Conservation (phyloP, 2,329 filamentous ascomycete species). For the Colletotrichum simmondsii region DNA sequence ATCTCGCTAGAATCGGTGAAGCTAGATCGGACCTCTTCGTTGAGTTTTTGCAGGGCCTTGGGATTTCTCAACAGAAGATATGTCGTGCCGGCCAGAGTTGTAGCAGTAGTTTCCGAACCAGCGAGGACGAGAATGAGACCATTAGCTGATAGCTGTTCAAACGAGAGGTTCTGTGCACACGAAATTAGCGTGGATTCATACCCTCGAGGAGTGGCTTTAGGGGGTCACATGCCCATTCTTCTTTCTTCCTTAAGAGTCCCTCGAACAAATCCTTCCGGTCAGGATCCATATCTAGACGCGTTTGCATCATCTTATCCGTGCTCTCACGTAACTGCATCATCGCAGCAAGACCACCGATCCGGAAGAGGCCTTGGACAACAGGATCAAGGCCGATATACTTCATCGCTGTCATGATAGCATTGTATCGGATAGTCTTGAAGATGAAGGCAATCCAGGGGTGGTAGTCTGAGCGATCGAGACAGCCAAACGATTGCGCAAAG, state of each 20-base stretch:
- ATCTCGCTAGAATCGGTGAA: constrained; percentile 52
- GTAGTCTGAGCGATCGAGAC: constrained; percentile 37
- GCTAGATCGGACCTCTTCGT: constrained; percentile 49
- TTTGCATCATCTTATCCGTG: constrained; percentile 11
- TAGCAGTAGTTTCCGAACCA: constrained; percentile 58
- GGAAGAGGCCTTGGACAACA: neutral
- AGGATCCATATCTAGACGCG: neutral
- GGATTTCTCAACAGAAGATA: constrained; percentile 51
- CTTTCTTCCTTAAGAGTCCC: constrained; percentile 26
- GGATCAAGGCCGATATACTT: constrained; percentile 9
- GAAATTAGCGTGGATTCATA: neutral
- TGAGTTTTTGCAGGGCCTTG: constrained; percentile 41
- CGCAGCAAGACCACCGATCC: constrained; percentile 5
- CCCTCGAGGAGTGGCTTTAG: neutral
- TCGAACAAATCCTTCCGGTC: constrained; percentile 32
- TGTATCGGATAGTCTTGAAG: constrained; percentile 27
- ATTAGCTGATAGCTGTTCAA: constrained; percentile 32
- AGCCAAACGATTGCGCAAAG: constrained; percentile 43
- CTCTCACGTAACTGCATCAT: neutral
- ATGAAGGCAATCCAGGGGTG: constrained; percentile 42
- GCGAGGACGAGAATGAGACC: constrained; percentile 43
- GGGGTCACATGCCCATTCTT: constrained; percentile 21
- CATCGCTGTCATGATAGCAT: constrained; percentile 3
- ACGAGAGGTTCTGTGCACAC: neutral
- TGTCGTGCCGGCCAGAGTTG: constrained; percentile 51